phyloP scores from a whole-genome alignment of 2,329 filamentous ascomycete species.

The Hypoxylon sp. region DNA sequence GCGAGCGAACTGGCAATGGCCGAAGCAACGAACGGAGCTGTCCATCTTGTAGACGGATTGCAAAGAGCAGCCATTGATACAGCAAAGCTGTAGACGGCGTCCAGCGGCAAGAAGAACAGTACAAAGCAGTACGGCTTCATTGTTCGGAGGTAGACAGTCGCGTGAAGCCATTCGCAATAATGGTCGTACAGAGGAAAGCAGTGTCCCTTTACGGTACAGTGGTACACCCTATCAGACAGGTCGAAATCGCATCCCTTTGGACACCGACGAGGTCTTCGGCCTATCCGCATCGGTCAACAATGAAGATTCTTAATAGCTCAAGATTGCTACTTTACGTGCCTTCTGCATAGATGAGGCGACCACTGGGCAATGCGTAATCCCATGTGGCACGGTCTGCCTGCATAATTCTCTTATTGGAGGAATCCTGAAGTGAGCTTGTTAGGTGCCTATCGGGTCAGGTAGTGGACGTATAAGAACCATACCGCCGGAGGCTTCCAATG shows the following conservation, averaged over 20 bases:
- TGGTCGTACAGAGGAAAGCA: conserved; percentile 41
- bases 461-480: not conserved
- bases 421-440: conserved; percentile 4
- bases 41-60: conserved; percentile 2
- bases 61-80: conserved; percentile 20
- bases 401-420: conserved; percentile 34
- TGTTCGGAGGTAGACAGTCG: conserved; percentile 39
- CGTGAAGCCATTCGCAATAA: conserved; percentile 29
- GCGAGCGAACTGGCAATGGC: conserved; percentile 1
- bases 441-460: not conserved
- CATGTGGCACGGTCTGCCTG: conserved; percentile 22
- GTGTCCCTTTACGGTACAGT: conserved; percentile 17
- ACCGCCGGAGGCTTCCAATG: conserved; percentile 29
- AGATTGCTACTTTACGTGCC: not conserved
- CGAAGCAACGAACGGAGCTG: conserved; percentile 18
- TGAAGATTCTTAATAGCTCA: not conserved
- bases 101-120: conserved; percentile 34
- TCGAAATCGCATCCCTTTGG: conserved; percentile 18
- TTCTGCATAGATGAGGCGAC: conserved; percentile 23
- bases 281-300: conserved; percentile 1
- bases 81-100: conserved; percentile 26
- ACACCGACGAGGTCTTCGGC: conserved; percentile 24
- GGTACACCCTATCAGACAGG: conserved; percentile 38
- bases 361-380: not conserved
- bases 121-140: conserved; percentile 40